Base-by-base conservation (phyloP, 202 grass and related monocot genomes). In the Eragrostis tef region DNA sequence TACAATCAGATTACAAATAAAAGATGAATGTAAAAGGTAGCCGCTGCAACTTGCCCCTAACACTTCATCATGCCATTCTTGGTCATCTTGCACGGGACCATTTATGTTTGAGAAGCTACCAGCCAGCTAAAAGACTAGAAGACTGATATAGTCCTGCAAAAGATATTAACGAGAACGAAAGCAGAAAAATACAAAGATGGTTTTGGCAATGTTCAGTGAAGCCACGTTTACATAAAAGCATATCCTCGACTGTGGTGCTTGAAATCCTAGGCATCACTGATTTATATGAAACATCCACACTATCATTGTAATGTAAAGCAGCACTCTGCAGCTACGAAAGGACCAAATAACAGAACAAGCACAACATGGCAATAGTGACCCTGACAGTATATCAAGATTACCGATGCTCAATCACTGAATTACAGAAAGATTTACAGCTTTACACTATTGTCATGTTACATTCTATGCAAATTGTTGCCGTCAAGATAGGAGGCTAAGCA, bases 381-480 rank as follows among this genome's bases (percentile, higher is more conserved):
- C 29, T 31, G 29, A 31, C 29, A 47, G 52, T 48, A 45, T 54
- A 78, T 44, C 68, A 82, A 31, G 64, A 82, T 89, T 44, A 81
- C 27, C 64, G 21, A 74, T 82, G 83, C 34, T 79, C 67, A 72
- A 79, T 67, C 78, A 74, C 68, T 86, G 78, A 45, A 74, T 69
- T 74, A 90, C 79, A 75, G n/a, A 67, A 58, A 54, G 62, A 78
- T 69, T 74, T 83, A 90, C 79, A 87, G 17, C 79, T 86, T 39
- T 90, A 83, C 84, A 87, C 62, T 87, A 90, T 78, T 62, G 70
- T 64, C 75, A 70, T 84, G 74, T 57, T 51, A 80, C 74, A 83
- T 83, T 73, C 79, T 90, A 83, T 83, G 75, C 53, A 83, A 77
- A 77, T 46, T 26, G 20, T 61, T 56, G 46, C 45, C 24, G 14